Percentiles rank a stretch among this genome's conserved stretches.
These are phyloP conservation scores for Aspergillus hortae DNA, from an alignment of 2,329 filamentous ascomycete species.

Conservation along the genomic window DNA sequence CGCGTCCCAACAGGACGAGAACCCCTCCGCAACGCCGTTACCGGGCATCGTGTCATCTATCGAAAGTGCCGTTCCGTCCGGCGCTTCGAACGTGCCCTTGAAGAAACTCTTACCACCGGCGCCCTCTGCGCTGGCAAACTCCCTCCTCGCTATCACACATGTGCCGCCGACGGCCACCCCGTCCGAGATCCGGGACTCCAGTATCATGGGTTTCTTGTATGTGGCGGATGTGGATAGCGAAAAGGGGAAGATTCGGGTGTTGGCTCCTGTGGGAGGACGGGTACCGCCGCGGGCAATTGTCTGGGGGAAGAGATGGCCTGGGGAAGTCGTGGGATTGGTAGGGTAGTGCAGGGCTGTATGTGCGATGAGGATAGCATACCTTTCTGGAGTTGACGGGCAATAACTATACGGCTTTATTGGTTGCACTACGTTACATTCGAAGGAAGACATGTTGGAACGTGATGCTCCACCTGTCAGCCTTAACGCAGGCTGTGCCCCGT, in stretches of 20 bases:
- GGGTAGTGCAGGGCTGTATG: constrained; percentile 36
- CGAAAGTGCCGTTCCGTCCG: constrained; percentile 12
- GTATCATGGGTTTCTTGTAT: constrained; percentile 89
- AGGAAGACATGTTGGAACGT: no score
- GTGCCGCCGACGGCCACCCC: constrained; percentile 66
- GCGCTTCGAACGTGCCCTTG: constrained; percentile 37
- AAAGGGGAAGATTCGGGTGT: constrained; percentile 72
- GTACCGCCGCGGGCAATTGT: constrained; percentile 77
- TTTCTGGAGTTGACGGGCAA: neutral
- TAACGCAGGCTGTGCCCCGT: no score
- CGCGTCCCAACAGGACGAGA: constrained; percentile 15
- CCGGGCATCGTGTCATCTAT: constrained; percentile 21
- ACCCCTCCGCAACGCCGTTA: constrained; percentile 15
- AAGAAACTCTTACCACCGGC: constrained; percentile 63
- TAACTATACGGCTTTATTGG: no score
- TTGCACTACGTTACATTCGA: no score
- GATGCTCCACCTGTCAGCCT: no score
- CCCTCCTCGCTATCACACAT: constrained; percentile 79
- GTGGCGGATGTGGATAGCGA: constrained; percentile 87
- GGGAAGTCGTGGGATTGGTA: constrained; percentile 74
- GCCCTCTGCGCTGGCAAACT: constrained; percentile 65
- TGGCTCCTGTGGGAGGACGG: constrained; percentile 79
- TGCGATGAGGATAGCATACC: neutral
- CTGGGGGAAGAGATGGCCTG: constrained; percentile 76
- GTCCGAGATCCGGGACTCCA: constrained; percentile 71